A percentile compares a stretch with the other conserved stretches of the same genome.
phyloP scores from a whole-genome alignment of 192 early-diverging fungal species.

The Lobulomyces angularis region DNA sequence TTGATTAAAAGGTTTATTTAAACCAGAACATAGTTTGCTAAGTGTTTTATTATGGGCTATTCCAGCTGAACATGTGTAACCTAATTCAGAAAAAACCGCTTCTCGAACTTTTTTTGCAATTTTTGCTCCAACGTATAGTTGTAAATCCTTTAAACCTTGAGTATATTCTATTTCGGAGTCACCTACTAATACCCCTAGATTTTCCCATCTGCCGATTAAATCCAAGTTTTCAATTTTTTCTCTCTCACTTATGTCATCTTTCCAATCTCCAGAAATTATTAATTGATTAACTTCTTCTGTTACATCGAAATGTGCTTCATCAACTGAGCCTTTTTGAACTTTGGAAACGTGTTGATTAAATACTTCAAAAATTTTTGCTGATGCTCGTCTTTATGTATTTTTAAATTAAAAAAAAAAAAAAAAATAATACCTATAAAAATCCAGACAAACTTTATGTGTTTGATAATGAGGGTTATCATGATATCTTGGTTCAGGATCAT shows the following conservation, averaged over 20 bases:
- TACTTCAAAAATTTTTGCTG: conserved; percentile 57
- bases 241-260: conserved; percentile 22
- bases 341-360: conserved; percentile 42
- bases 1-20: conserved; percentile 62
- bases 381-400: conserved; percentile 28
- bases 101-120: conserved; percentile 55
- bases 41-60: conserved; percentile 77
- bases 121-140: conserved; percentile 60
- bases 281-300: conserved; percentile 50
- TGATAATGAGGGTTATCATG: conserved; percentile 43
- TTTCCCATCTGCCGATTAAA: background rate
- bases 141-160: conserved; percentile 60
- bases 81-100: conserved; percentile 48
- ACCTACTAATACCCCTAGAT: conserved; percentile 10
- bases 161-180: conserved; percentile 7
- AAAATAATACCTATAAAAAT: conserved; percentile 51
- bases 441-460: conserved; percentile 84
- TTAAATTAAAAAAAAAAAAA: conserved; percentile 7
- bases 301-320: conserved; percentile 84
- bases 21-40: conserved; percentile 70
- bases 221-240: conserved; percentile 22
- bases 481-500: conserved; percentile 54
- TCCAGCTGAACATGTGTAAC: conserved; percentile 58
- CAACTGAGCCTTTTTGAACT: conserved; percentile 62
- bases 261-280: conserved; percentile 11